phyloP scores from a whole-genome alignment of 73 alveolate genomes.

The Paramecium pentaurelia region DNA sequence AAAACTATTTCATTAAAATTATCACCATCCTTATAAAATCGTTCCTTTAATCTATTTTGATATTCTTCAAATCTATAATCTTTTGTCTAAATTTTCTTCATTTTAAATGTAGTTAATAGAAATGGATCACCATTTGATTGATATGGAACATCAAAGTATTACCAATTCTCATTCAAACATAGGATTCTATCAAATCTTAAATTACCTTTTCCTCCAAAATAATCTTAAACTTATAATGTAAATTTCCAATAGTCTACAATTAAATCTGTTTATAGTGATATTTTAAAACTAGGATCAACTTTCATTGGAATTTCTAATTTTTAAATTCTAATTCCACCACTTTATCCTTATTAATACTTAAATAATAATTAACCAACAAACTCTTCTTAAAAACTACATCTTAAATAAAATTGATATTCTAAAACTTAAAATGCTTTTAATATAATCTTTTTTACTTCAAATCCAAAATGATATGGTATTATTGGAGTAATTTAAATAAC shows the following conservation, averaged over 20 bases:
- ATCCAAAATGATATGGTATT: slow-evolving; percentile 38
- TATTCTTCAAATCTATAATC: neutral
- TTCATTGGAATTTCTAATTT: slow-evolving; percentile 44
- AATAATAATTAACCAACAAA: slow-evolving; percentile 42
- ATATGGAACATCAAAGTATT: neutral
- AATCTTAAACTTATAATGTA: neutral
- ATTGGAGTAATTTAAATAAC: neutral
- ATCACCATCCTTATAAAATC: neutral
- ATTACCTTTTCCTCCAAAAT: slow-evolving; percentile 32
- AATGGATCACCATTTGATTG: neutral
- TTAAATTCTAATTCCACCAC: slow-evolving; percentile 20
- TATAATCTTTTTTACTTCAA: neutral
- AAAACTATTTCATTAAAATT: slow-evolving; percentile 1
- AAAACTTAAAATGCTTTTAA: neutral
- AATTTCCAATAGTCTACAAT: slow-evolving; percentile 26
- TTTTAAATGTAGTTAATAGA: neutral
- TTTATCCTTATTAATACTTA: neutral
- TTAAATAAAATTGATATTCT: neutral
- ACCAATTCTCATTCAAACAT: slow-evolving; percentile 30
- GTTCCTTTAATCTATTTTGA: neutral
- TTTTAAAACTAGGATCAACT: slow-evolving; percentile 19
- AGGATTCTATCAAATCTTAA: neutral
- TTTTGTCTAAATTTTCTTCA: neutral
- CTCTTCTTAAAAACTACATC: slow-evolving; percentile 36
- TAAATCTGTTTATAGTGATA: slow-evolving; percentile 5